Conservation (phyloP, 768 basidiomycete species). For the Dacryopinax primogenitus region DNA sequence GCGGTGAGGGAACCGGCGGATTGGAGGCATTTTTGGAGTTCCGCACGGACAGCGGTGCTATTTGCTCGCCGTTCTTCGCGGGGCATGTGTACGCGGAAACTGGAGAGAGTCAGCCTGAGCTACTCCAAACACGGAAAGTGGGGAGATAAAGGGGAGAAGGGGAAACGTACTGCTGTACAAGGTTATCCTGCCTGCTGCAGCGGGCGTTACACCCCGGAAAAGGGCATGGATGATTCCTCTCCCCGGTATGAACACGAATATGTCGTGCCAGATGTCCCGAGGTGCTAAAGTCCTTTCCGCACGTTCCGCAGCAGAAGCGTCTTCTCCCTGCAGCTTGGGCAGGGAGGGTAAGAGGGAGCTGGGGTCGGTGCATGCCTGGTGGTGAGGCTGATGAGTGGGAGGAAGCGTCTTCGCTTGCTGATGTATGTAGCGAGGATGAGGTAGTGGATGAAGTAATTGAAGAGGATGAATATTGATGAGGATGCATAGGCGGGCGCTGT, state of each 20-base stretch:
- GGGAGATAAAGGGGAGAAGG: background rate
- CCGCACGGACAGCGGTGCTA: background rate
- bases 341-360: background rate
- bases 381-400: background rate
- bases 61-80: background rate
- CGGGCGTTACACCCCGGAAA: background rate
- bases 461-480: background rate
- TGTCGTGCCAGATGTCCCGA: background rate
- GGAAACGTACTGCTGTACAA: background rate
- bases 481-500: conserved; percentile 2
- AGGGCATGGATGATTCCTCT: background rate
- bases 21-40: background rate
- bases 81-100: conserved; percentile 5
- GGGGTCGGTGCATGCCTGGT: background rate
- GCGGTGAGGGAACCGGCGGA: background rate
- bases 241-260: background rate
- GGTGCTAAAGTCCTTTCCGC: background rate
- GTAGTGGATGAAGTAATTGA: background rate
- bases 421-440: background rate
- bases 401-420: background rate
- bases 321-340: background rate
- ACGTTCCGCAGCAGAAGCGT: background rate
- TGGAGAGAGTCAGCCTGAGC: background rate
- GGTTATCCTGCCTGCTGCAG: background rate
- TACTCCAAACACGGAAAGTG: background rate